These are phyloP conservation scores for Aurantiochytrium sp. DNA, from an alignment of 108 stramenopile genomes.

Conservation along the genomic window DNA sequence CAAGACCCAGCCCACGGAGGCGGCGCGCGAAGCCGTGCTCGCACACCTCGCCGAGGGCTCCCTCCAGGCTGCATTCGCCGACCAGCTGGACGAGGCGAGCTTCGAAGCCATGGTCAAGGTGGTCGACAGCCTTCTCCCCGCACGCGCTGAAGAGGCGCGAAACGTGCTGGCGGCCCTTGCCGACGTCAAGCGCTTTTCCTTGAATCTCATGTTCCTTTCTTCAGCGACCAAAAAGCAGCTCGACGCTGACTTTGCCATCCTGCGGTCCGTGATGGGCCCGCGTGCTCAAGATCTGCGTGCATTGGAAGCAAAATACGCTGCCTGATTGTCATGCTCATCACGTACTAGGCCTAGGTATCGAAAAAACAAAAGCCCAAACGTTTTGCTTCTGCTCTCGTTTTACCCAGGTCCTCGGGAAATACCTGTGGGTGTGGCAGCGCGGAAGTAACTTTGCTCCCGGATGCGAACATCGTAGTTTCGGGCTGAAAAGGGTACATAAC, in stretches of 20 bases:
- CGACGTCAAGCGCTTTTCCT: neutral
- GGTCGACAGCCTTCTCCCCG: neutral
- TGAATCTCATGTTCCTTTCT: constrained; percentile 5
- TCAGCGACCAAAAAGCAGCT: neutral
- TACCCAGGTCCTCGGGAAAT: neutral
- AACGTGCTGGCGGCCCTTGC: neutral
- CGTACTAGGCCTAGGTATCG: no score
- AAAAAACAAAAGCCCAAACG: neutral
- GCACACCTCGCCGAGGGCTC: neutral
- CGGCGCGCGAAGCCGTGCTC: neutral
- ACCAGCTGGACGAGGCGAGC: neutral
- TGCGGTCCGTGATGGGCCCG: neutral
- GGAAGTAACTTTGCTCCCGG: no score
- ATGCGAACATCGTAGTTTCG: neutral
- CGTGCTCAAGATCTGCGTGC: neutral
- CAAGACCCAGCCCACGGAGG: neutral
- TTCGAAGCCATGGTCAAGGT: neutral
- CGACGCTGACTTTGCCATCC: neutral
- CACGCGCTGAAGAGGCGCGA: neutral
- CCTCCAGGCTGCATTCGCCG: neutral
- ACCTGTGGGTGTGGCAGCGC: no score
- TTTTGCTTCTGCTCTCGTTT: neutral
- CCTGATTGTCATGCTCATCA: no score
- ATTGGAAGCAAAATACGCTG: neutral
- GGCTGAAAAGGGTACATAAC: neutral